Evolutionary conservation across 1,139 yeast species (phyloP), one percentile per base, ranked within the genome.

Genomic region (Arxiozyma bovina): DNA sequence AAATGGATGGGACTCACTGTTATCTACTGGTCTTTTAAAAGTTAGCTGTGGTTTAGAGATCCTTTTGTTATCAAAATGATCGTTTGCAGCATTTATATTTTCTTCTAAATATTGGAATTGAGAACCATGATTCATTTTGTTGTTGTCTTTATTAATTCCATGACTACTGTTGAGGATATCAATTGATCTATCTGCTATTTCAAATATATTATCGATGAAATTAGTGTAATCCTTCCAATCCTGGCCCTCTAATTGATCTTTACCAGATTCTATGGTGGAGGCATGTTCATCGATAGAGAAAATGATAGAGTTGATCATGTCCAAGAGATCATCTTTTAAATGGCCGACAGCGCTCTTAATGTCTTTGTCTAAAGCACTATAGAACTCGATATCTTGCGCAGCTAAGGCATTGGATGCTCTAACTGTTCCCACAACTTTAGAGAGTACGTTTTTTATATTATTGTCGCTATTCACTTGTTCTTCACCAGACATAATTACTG

Each of bases 331-430:
- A 6, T 65, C 61, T 1, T 83, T 75, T 1, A 80, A 69, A 1
- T 64, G 62, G 40, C 78, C 77, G 25, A 83, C 73, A 21, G 76
- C 67, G 1, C 62, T 57, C 6, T 78, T 73, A 34, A 87, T 67
- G 0, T 70, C 65, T 1, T 74, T 64, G 64, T 89, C 95, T n/a
- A 90, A 69, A 48, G 90, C 80, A 54, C 77, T 78, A 70, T 83
- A 81, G 64, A 91, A 93, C 48, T 78, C 79, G 27, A 90, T 79
- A 72, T 93, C 99, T 60, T 87, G 89, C 0, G 89, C 81, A 1
- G 90, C 86, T 48, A 93, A 72, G 1, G 87, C 81, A 6, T 85
- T 74, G 0, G 96, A 81, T 1, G 87, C 79, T 58, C 96, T 76
- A 42, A 89, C 82, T 1, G 85, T 75, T 27, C 75, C 75, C 51